Evolutionary conservation across 139 green algal species (phyloP), one percentile per base, ranked within the genome.

Genomic region (Chlorella sp.): DNA sequence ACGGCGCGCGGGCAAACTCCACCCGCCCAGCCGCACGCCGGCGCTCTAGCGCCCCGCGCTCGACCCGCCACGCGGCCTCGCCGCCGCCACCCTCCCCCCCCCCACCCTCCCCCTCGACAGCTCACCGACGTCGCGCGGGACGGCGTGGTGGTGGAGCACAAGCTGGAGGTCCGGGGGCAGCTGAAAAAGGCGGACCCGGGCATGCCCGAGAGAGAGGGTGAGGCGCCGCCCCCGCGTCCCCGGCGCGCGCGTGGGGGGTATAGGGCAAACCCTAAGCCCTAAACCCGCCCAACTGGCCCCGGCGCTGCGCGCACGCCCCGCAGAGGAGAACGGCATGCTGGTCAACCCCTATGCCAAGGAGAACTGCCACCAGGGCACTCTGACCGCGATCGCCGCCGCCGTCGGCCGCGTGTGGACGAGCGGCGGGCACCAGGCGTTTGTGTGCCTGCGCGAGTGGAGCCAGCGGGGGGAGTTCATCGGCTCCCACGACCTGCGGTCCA

Each of bases 371-470:
- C 62, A 65, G 29, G 84, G 82, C n/a, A 55, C 74, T 3, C 75
- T 89, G 42, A 62, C 51, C 21, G 51, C 64, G 11, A 51, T 89
- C 9, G 56, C 74, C 1, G 79, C 69, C 14, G 74, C 82, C 1
- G 59, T 33, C 27, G 67, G 69, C 7, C 60, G 80, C 2, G 74
- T 89, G 33, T 89, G 71, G 74, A 88, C 83, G 5, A 64, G 67
- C 29, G 84, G 84, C 21, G 79, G 84, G 27, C 60, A n/a, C 12
- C 12, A 35, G 25, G 60, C 67, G 8, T 66, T 73, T 59, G 70
- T 77, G 12, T 62, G 55, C 5, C 74, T 89, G 59, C 71, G 67
- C 38, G 70, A 89, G 71, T 89, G 84, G 84, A 68, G 45, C 3
- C 50, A 69, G 41, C 14, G 35, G 0, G 84, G 84, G 14, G 35